These are phyloP conservation scores for Pogostemon cablin DNA, from an alignment of 257 asterid species.

Conservation along the genomic window DNA sequence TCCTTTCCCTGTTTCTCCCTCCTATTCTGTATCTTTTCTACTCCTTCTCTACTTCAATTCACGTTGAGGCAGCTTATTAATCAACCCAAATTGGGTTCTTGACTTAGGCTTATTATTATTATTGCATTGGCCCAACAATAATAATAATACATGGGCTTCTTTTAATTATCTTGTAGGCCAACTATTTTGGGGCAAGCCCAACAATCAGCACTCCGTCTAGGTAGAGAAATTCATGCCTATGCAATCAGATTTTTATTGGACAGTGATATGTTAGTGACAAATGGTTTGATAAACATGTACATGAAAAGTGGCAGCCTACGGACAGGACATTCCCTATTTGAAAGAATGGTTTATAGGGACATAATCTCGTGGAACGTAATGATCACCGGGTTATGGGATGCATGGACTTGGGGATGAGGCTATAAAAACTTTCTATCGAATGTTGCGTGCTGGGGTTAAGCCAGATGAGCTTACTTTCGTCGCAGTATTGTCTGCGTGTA, in stretches of 20 bases:
- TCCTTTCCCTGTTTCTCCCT: too few relatives aligned
- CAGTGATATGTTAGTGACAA: slow-evolving; percentile 43
- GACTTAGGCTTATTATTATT: too few relatives aligned
- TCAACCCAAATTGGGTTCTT: too few relatives aligned
- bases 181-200: too few relatives aligned
- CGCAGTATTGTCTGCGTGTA: slow-evolving; percentile 70
- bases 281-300: slow-evolving; percentile 67
- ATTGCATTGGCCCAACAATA: too few relatives aligned
- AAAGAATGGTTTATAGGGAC: slow-evolving; percentile 40
- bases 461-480: slow-evolving; percentile 68
- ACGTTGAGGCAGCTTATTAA: too few relatives aligned
- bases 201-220: slow-evolving; percentile 54
- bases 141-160: too few relatives aligned
- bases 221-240: slow-evolving; percentile 62
- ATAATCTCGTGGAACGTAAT: slow-evolving; percentile 65
- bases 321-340: slow-evolving; percentile 45
- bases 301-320: slow-evolving; percentile 61
- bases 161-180: too few relatives aligned
- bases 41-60: too few relatives aligned
- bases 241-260: slow-evolving; percentile 38
- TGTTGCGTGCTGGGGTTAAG: slow-evolving; percentile 42
- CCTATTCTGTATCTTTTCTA: too few relatives aligned
- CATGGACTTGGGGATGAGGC: slow-evolving; percentile 59
- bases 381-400: slow-evolving; percentile 67
- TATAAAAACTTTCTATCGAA: slow-evolving; percentile 40